Evolutionary conservation across 495 filamentous ascomycete genomes (phyloP).

Genomic region (Xeromyces bisporus): DNA sequence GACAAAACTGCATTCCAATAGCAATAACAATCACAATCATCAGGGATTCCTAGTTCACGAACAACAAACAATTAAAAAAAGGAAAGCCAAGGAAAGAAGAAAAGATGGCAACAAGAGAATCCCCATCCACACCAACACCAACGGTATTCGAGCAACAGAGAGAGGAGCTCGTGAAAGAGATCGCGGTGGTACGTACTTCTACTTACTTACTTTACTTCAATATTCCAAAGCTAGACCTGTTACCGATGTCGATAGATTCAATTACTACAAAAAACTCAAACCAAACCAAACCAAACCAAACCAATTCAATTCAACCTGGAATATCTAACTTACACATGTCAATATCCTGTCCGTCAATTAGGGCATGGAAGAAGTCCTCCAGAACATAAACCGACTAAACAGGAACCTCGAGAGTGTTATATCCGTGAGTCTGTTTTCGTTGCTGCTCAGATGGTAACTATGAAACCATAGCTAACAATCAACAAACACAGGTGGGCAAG

Average conservation of each 20-base stretch:
- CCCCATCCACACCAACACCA: conserved; percentile 17
- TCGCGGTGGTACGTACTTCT: conserved; percentile 46
- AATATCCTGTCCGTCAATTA: conserved; percentile 14
- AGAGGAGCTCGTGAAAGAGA: conserved; percentile 57
- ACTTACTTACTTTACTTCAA: not conserved
- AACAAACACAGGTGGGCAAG: conserved; percentile 56
- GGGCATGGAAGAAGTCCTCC: conserved; percentile 86
- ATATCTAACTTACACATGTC: not conserved
- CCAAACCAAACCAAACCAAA: not conserved
- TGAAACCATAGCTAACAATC: not conserved
- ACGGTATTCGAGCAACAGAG: conserved; percentile 66
- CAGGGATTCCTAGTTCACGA: no score
- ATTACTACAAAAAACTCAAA: no score
- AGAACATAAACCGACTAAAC: conserved; percentile 92
- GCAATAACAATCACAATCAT: no score
- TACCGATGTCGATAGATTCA: no score
- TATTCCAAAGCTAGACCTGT: no score
- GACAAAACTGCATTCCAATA: no score
- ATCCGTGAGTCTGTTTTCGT: conserved; percentile 35
- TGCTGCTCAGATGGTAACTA: no score
- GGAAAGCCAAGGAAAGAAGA: no score
- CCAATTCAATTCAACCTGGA: not conserved
- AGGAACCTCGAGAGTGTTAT: conserved; percentile 86
- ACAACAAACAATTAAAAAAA: no score
- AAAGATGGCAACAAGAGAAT: conserved; percentile 17